Evolutionary conservation across 208 protist species (phyloP).

Genomic region (Dictyostelium gargantuum): DNA sequence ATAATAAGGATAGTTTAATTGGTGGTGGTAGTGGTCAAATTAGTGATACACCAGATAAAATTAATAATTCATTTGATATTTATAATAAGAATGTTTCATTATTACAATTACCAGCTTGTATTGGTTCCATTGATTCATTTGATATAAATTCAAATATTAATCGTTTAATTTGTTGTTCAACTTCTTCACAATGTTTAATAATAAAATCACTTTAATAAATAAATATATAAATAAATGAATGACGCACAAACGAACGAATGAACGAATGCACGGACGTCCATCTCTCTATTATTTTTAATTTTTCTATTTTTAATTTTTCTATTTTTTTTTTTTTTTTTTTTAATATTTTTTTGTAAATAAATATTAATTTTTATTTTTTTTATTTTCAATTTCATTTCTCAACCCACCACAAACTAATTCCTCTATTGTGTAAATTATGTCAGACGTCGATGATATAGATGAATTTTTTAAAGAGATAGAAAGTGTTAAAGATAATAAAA

Average conservation of each 20-base stretch:
- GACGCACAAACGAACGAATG: too few species aligned
- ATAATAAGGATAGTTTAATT: neutral
- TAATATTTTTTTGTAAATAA: neutral
- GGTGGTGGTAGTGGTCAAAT: neutral
- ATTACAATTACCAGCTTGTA: neutral
- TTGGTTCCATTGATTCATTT: constrained; percentile 31
- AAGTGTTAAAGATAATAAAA: neutral
- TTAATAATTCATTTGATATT: constrained; percentile 30
- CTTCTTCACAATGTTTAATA: constrained; percentile 25
- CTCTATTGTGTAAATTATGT: too few species aligned
- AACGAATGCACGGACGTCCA: too few species aligned
- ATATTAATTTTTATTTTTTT: neutral
- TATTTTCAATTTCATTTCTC: neutral
- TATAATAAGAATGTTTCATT: neutral
- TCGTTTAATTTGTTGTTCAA: neutral
- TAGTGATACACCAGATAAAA: neutral
- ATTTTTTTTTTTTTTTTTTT: too few species aligned
- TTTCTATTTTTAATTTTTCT: too few species aligned
- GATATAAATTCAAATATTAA: constrained; percentile 14
- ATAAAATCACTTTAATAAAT: constrained; percentile 5
- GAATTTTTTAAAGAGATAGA: constrained; percentile 32
- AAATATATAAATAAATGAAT: neutral
- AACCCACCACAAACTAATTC: too few species aligned
- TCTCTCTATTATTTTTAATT: too few species aligned
- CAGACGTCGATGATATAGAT: constrained; percentile 19